Conservation (phyloP, 495 filamentous ascomycete genomes). For the Hypoxylon perforatum region DNA sequence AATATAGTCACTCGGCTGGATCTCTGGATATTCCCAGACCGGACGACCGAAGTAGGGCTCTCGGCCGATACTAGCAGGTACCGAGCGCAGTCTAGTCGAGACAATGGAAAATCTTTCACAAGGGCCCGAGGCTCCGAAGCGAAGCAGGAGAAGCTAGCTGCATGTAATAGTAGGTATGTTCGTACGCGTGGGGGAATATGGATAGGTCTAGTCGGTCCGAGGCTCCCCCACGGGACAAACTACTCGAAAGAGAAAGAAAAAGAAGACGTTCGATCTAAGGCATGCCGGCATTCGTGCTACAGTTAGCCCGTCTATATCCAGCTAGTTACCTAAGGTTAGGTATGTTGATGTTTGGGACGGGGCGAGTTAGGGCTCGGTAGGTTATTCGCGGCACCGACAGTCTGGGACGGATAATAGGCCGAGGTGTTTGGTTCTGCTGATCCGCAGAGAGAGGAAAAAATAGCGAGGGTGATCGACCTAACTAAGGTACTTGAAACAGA, state of each 20-base stretch:
- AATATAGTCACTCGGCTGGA: neutral
- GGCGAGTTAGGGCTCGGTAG: neutral
- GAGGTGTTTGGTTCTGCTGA: neutral
- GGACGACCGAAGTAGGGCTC: neutral
- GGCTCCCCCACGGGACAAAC: neutral
- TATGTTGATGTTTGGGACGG: neutral
- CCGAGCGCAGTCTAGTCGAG: neutral
- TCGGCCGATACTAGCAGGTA: neutral
- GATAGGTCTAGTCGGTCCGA: neutral
- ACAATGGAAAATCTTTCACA: neutral
- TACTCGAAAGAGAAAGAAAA: neutral
- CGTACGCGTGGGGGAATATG: neutral
- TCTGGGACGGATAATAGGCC: constrained; percentile 30
- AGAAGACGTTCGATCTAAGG: neutral
- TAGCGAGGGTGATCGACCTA: neutral
- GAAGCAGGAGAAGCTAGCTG: too few relatives aligned
- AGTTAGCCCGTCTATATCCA: too few relatives aligned
- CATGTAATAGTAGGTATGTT: too few relatives aligned
- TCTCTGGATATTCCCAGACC: neutral
- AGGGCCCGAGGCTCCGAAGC: neutral
- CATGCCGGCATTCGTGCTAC: neutral
- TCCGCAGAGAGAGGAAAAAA: neutral
- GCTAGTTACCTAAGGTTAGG: too few relatives aligned
- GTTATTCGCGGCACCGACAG: constrained; percentile 12
- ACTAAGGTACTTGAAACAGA: neutral